These are phyloP conservation scores for Lipomyces kockii DNA, from an alignment of 805 yeast genomes.

Conservation along the genomic window DNA sequence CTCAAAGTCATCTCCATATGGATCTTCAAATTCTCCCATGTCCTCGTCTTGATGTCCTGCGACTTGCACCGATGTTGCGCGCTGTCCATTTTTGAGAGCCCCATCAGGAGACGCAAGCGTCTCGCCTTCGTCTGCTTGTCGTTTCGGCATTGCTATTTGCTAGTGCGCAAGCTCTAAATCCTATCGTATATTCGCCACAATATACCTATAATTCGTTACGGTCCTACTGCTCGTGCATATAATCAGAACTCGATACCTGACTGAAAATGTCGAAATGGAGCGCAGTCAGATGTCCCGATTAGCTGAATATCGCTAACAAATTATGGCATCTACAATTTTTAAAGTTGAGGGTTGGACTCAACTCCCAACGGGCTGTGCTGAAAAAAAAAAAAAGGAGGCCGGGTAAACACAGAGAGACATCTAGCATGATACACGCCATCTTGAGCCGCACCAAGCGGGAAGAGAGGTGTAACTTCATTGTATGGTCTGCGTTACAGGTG, in stretches of 20 bases:
- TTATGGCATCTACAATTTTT: too few relatives aligned
- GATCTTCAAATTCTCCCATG: conserved; percentile 65
- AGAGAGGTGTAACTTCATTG: not conserved
- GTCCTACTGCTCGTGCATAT: not conserved
- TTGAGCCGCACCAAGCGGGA: not conserved
- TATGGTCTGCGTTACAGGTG: not conserved
- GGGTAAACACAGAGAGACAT: too few relatives aligned
- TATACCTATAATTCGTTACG: too few relatives aligned
- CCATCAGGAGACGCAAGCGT: not conserved
- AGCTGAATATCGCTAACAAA: too few relatives aligned
- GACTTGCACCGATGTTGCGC: conserved; percentile 8
- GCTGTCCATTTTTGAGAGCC: conserved; percentile 17
- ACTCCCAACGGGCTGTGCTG: too few relatives aligned
- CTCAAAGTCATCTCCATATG: conserved; percentile 57
- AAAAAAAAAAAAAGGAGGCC: too few relatives aligned
- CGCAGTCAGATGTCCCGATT: too few relatives aligned
- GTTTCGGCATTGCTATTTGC: conserved; percentile 29
- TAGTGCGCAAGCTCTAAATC: not conserved
- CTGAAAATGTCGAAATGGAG: not conserved
- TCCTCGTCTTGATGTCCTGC: conserved; percentile 41
- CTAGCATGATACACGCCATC: too few relatives aligned
- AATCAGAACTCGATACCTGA: not conserved
- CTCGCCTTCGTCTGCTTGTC: conserved; percentile 21
- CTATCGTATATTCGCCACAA: too few relatives aligned
- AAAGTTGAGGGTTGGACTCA: too few relatives aligned